Evolutionary conservation across 768 basidiomycete genomes (phyloP), one percentile per base, ranked within the genome.

Genomic region (Serendipita sp.): DNA sequence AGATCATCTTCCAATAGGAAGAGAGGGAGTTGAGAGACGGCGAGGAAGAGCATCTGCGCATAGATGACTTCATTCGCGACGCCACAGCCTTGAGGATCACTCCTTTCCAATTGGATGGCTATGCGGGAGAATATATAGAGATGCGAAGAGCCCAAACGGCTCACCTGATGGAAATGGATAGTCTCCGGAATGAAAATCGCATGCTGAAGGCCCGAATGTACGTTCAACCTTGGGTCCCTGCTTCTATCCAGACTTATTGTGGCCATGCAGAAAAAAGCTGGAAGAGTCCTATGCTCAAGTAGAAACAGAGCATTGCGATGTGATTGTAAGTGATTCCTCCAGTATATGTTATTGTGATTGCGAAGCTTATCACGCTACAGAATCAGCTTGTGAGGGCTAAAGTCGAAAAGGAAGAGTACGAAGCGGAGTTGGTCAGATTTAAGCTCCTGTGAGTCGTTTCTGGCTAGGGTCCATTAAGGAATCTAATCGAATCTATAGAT

Each of bases 81-180:
- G 88, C 94, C 5, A 83, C 90, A 66, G 83, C 84, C 23, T 75
- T 96, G 69, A 81, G 81, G 67, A 91, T 99, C 68, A 96, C 94
- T 3, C 91, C 96, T 0, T 94, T 98, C 75, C 92, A 94, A 91
- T 78, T 98, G 45, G 95, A 97, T 70, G 80, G 83, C 18, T 95
- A 90, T 72, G 82, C 85, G 36, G 88, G 85, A 64, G 93, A 96
- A 75, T 95, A 92, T 71, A 84, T 89, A 68, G 93, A 95, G 65
- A 75, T 85, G 64, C 76, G 89, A 66, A 82, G 85, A 28, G 81
- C 81, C 62, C 85, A 83, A 41, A 91, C 93, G 66, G 88, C 88
- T 66, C 91, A 95, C 74, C 85, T 86, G 0, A 74, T 80, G 28
- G 89, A 94, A 74, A 79, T 97, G 72, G 95, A 96, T 69, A 78